Evolutionary conservation across 768 basidiomycete genomes (phyloP), one percentile per base, ranked within the genome.

Genomic region (Krasilnikovozyma curviuscula): DNA sequence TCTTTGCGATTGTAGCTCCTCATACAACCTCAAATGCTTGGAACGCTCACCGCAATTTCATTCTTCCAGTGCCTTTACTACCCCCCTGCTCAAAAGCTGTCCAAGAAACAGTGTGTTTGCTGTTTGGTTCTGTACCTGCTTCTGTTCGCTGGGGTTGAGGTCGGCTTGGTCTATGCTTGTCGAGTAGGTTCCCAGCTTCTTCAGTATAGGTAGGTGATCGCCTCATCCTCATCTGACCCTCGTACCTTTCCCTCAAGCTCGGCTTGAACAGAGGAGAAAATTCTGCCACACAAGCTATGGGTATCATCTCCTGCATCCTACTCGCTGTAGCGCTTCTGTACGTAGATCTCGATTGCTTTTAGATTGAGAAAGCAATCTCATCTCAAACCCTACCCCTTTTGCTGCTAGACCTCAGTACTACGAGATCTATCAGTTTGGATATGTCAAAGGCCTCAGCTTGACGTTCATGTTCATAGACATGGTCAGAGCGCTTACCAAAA

Each of bases 41-140:
- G 72, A 0, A 64, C 72, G 23, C 65, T 85, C 12, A 65, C 69
- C 0, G 65, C 79, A 3, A 54, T 78, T 10, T 77, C 76, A 2
- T 80, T 77, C 74, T 70, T 70, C 0, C 64, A 86, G 73, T 82
- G 81, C 54, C 67, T 77, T 44, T 74, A 79, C 59, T 84, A 84
- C 57, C 71, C 66, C 14, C 58, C n/a, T n/a, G n/a, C 50, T 10
- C 21, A 61, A 0, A 63, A 65, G n/a, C 66, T 69, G 27, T 68
- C 73, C 0, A 54, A 45, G 12, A 12, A 35, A 2, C 49, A 57
- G 1, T 56, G 72, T 9, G 37, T 65, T 29, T 42, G 64, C 4
- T 60, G 73, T 29, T 64, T 71, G 1, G 30, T 70, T 7, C 50
- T 51, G 3, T 63, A 70, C 21, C 63, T 74, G 46, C 54, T 67